Percentiles rank a stretch among this genome's conserved stretches.
phyloP scores from a whole-genome alignment of 2,329 filamentous ascomycete species.

The Byssothecium circinans region DNA sequence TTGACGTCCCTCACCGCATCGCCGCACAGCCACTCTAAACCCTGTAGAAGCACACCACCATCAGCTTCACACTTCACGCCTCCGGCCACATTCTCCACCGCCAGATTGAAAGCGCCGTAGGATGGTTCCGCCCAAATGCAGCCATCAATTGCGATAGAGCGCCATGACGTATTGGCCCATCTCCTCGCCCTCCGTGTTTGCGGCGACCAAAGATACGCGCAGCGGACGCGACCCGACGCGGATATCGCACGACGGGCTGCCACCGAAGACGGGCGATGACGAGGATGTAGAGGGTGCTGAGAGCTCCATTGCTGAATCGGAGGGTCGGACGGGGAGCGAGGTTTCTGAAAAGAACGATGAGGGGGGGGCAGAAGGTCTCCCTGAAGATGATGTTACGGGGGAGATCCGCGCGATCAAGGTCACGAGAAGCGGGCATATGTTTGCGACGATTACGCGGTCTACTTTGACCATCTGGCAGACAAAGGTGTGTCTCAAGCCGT shows the following conservation, averaged over 20 bases:
- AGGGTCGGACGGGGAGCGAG: slow-evolving; percentile 16
- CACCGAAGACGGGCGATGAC: slow-evolving; percentile 16
- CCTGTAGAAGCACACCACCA: neutral
- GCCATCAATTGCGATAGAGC: slow-evolving; percentile 40
- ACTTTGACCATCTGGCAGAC: slow-evolving; percentile 96
- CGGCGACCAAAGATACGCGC: slow-evolving; percentile 68
- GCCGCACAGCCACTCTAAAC: too few species aligned
- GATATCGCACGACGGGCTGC: slow-evolving; percentile 63
- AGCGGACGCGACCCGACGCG: slow-evolving; percentile 39
- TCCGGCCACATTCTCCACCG: neutral
- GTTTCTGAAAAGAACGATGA: slow-evolving; percentile 2
- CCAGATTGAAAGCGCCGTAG: slow-evolving; percentile 22
- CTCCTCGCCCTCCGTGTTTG: slow-evolving; percentile 80
- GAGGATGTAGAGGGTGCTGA: slow-evolving; percentile 11
- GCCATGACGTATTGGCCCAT: slow-evolving; percentile 86
- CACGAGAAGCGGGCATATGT: slow-evolving; percentile 77
- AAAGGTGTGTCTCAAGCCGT: too few species aligned
- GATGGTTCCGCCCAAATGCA: slow-evolving; percentile 42
- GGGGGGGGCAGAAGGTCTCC: slow-evolving; percentile 13
- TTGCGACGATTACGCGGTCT: slow-evolving; percentile 82
- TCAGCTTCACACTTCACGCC: neutral
- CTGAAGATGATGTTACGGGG: slow-evolving; percentile 54
- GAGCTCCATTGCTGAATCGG: slow-evolving; percentile 10
- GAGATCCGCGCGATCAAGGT: slow-evolving; percentile 74
- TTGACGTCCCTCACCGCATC: too few species aligned